Evolutionary conservation across 768 basidiomycete species (phyloP).

Genomic region (Ramaria sp.): DNA sequence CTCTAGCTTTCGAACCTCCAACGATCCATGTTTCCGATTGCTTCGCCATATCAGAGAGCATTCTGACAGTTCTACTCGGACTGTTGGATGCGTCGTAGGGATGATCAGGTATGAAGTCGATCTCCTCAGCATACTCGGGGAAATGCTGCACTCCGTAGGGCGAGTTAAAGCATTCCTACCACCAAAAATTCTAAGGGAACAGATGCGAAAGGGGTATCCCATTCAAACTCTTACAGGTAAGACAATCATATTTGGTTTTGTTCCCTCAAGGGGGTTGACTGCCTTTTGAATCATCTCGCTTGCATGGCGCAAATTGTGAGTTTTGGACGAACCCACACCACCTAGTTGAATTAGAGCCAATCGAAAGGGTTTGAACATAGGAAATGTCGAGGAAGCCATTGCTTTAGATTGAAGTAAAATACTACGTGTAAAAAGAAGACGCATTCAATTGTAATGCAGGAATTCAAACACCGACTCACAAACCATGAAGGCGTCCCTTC

Average conservation of each 20-base stretch:
- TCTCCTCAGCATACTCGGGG: constrained; percentile 72
- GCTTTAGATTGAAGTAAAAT: background rate
- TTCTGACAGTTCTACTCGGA: constrained; percentile 65
- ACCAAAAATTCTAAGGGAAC: background rate
- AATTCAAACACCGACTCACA: background rate
- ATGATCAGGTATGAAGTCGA: constrained; percentile 48
- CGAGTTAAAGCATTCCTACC: constrained; percentile 81
- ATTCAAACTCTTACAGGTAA: constrained; percentile 48
- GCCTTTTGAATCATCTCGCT: constrained; percentile 70
- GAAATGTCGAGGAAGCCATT: constrained; percentile 12
- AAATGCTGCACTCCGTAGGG: constrained; percentile 77
- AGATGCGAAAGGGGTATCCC: background rate
- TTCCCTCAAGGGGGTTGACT: constrained; percentile 26
- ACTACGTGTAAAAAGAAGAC: background rate
- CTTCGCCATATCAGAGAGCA: constrained; percentile 74
- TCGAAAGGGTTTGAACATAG: constrained; percentile 58
- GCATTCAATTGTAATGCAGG: background rate
- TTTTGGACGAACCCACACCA: constrained; percentile 57
- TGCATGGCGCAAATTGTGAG: constrained; percentile 72
- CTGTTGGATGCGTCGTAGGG: constrained; percentile 45
- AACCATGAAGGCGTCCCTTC: constrained; percentile 10
- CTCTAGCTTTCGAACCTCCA: constrained; percentile 46
- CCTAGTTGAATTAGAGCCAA: constrained; percentile 89
- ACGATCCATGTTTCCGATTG: constrained; percentile 80
- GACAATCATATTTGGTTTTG: constrained; percentile 72